phyloP scores from a whole-genome alignment of 768 basidiomycete species.

The Leucogyrophana mollusca region DNA sequence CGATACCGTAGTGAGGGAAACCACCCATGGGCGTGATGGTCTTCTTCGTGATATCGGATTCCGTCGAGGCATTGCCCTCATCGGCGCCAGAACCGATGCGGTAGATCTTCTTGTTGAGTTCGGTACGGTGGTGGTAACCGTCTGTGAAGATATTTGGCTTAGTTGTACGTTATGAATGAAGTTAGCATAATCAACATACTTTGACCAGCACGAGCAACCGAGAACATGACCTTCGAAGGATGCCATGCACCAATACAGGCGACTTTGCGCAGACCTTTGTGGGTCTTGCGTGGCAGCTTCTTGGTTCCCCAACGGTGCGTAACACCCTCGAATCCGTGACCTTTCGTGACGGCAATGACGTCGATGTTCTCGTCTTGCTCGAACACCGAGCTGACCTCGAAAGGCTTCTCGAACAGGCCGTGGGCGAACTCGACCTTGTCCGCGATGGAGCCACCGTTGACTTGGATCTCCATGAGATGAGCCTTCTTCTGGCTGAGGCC shows the following conservation, averaged over 20 bases:
- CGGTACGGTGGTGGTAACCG: constrained; percentile 95
- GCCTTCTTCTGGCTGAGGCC: constrained; percentile 99
- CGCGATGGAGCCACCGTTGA: constrained; percentile 93
- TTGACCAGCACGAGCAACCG: constrained; percentile 99
- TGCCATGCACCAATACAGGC: constrained; percentile 99
- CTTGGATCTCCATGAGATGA: constrained; percentile 99
- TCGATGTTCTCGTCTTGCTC: constrained; percentile 98
- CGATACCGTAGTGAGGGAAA: constrained; percentile 98
- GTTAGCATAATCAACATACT: constrained; percentile 49
- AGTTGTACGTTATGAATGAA: background rate
- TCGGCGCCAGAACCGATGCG: constrained; percentile 82
- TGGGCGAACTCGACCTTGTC: constrained; percentile 98
- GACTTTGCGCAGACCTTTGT: constrained; percentile 99
- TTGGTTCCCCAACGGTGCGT: constrained; percentile 99
- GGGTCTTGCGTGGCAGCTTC: constrained; percentile 97
- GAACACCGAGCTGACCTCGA: constrained; percentile 83
- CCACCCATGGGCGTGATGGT: constrained; percentile 96
- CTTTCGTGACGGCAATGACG: constrained; percentile 97
- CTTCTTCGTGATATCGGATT: constrained; percentile 93
- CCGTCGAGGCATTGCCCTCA: constrained; percentile 86
- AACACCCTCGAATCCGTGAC: constrained; percentile 99
- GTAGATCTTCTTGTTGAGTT: constrained; percentile 99
- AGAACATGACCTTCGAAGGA: constrained; percentile 99
- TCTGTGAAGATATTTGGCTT: constrained; percentile 44
- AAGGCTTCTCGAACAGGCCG: constrained; percentile 93